Evolutionary conservation across 73 alveolate genomes (phyloP), one percentile per base, ranked within the genome.

Genomic region (Paramecium biaurelia): DNA sequence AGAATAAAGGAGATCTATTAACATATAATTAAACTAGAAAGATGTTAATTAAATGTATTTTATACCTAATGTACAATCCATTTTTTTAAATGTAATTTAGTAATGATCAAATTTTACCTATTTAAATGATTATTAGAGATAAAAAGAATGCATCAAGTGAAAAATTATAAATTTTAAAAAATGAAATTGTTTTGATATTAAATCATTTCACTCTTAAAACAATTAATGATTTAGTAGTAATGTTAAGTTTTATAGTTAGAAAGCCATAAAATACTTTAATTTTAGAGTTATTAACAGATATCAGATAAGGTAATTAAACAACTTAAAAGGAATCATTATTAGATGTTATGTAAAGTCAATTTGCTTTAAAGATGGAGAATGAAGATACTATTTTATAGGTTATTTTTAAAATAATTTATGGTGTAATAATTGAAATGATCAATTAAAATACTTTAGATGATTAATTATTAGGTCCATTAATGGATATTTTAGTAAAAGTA

Each of bases 291-390:
- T 30, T 79, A 63, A 43, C 45, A 30, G 90, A 79, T 23, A 63
- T 30, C 4, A 5, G 90, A 34, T 14, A 32, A 74, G 47, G 58
- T 1, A 53, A 53, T 53, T 1, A 15, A 18, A 53, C 68, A 18
- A 5, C 30, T 1, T 7, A 53, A 26, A 63, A 32, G 24, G 84
- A 63, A 63, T 63, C 84, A 63, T 30, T 63, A 24, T 32, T 79
- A 14, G 90, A 79, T 41, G 74, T 47, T 5, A 23, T 79, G 49
- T 21, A 47, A 43, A 24, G 74, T 23, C n/a, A 79, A 63, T 79
- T 79, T 79, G 90, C 84, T 63, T 14, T 63, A 20, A 63, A 63
- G 28, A 63, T 63, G 84, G 84, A 63, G 21, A 63, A 63, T 63
- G 90, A 79, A 2, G 45, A 79, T 30, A 45, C 90, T 18, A 42